Percentiles rank a stretch among this genome's conserved stretches.
Conservation (phyloP, 352 stramenopile genomes). For the Aphanomyces invadans region DNA sequence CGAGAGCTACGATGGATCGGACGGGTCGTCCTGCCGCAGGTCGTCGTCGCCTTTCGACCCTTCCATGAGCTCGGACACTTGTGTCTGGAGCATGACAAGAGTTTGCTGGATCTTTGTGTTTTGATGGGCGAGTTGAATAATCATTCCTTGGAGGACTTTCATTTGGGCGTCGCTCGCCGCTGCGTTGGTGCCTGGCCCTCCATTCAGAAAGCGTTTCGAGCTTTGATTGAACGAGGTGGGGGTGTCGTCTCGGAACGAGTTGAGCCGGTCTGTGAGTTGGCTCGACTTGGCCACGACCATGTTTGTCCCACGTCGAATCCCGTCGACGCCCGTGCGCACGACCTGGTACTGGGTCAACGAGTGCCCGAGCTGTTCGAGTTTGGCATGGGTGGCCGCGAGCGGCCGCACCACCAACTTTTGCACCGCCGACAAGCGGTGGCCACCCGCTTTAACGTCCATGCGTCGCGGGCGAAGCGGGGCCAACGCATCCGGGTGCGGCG, state of each 20-base stretch:
- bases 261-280: conserved; percentile 27
- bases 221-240: neutral
- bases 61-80: conserved; percentile 20
- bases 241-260: conserved; percentile 19
- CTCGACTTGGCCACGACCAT: conserved; percentile 17
- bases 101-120: conserved; percentile 45
- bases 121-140: conserved; percentile 47
- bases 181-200: neutral
- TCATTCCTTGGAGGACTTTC: conserved; percentile 46
- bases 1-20: neutral
- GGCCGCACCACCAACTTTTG: conserved; percentile 7
- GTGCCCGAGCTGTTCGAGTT: neutral
- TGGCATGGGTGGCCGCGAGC: conserved; percentile 2
- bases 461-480: neutral
- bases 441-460: neutral
- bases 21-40: conserved; percentile 2
- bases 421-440: neutral
- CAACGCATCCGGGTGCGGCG: neutral
- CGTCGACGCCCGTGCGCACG: neutral
- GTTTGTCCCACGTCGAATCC: conserved; percentile 22
- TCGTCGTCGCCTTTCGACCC: conserved; percentile 5
- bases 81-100: conserved; percentile 34
- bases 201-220: neutral
- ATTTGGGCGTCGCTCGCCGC: conserved; percentile 23
- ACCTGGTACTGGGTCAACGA: conserved; percentile 2